Evolutionary conservation across 2,329 filamentous ascomycete species (phyloP).

Genomic region (Fusarium napiforme): DNA sequence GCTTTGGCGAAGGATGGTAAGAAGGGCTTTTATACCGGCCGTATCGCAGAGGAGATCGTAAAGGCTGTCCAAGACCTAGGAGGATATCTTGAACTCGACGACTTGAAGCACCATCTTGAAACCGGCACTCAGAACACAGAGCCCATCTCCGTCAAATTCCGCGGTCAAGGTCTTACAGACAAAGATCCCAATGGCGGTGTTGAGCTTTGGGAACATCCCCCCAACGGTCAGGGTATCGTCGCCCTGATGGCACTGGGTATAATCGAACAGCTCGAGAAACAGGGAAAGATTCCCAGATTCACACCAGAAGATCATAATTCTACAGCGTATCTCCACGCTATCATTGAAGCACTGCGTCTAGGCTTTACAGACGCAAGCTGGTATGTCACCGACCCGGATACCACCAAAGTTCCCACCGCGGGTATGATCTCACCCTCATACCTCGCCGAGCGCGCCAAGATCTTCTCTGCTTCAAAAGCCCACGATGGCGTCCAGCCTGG

Average conservation of each 20-base stretch:
- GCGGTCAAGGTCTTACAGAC: constrained; percentile 64
- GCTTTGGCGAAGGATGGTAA: constrained; percentile 83
- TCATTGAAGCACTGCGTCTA: constrained; percentile 89
- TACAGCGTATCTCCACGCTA: constrained; percentile 80
- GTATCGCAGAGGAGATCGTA: constrained; percentile 83
- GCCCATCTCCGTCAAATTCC: constrained; percentile 84
- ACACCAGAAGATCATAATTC: constrained; percentile 80
- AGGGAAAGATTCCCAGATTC: constrained; percentile 79
- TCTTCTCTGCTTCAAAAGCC: constrained; percentile 68
- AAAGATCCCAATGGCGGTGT: constrained; percentile 61
- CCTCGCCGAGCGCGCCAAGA: constrained; percentile 73
- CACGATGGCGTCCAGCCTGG: constrained; percentile 75
- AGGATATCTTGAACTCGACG: constrained; percentile 80
- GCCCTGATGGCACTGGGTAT: constrained; percentile 95
- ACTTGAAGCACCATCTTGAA: constrained; percentile 79
- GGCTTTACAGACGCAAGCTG: constrained; percentile 90
- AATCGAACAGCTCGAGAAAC: constrained; percentile 83
- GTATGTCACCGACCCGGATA: constrained; percentile 88
- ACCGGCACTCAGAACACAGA: constrained; percentile 80
- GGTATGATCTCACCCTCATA: constrained; percentile 79
- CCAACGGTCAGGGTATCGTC: constrained; percentile 95
- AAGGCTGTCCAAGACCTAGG: constrained; percentile 81
- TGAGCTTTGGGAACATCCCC: constrained; percentile 95
- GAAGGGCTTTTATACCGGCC: constrained; percentile 88
- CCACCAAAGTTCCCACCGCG: constrained; percentile 74